phyloP scores from a whole-genome alignment of 345 rosid genomes.

The Citrus unshiu region DNA sequence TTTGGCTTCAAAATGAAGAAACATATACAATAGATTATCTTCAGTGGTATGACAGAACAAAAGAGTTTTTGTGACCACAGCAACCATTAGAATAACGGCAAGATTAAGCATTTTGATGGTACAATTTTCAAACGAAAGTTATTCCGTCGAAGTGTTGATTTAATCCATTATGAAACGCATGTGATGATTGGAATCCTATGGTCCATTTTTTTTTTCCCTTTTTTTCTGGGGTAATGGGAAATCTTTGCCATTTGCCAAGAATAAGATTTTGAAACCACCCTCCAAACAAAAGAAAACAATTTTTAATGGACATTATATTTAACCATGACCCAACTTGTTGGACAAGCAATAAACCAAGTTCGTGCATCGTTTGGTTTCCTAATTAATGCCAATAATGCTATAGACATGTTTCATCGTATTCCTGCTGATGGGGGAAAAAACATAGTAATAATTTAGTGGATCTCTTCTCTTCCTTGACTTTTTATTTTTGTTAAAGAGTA shows the following conservation, averaged over 20 bases:
- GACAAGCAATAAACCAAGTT: conserved; percentile 6
- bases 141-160: background rate
- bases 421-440: background rate
- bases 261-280: background rate
- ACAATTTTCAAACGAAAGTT: background rate
- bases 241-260: background rate
- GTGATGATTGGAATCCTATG: background rate
- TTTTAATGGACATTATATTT: background rate
- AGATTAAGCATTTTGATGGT: background rate
- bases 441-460: background rate
- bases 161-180: background rate
- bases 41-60: background rate
- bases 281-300: background rate
- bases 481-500: background rate
- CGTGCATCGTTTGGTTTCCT: background rate
- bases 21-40: background rate
- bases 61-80: background rate
- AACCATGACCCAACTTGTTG: background rate
- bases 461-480: background rate
- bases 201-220: background rate
- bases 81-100: background rate
- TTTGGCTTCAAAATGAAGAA: conserved; percentile 7
- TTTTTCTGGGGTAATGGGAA: background rate
- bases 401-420: background rate
- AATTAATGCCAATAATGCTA: background rate